A percentile compares a stretch with the other conserved stretches of the same genome.
These are phyloP conservation scores for Rhododendron ferrugineum DNA, from an alignment of 148 eudicot species.

Conservation along the genomic window DNA sequence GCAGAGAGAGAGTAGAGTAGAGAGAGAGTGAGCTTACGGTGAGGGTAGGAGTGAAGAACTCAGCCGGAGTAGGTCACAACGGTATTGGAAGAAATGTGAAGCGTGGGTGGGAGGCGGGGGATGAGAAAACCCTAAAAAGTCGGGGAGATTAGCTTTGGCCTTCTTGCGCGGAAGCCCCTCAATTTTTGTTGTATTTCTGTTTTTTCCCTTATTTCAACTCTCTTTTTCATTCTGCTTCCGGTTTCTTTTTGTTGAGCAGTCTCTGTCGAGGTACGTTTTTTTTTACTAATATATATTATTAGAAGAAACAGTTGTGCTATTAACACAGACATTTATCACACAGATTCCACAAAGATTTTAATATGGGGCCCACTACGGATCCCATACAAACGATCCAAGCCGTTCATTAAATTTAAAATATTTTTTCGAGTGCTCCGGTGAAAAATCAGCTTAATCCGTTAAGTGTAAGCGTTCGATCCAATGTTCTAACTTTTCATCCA, in stretches of 20 bases:
- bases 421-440: fast-evolving
- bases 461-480: no score
- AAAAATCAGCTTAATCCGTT: no score
- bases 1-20: not conserved
- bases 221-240: not conserved
- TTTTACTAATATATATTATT: no score
- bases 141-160: slow-evolving; percentile 1
- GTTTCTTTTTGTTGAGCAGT: no score
- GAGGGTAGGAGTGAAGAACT: not conserved
- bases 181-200: not conserved
- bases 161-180: not conserved
- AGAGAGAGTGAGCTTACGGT: slow-evolving; percentile 7
- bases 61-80: not conserved
- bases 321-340: no score
- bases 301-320: no score
- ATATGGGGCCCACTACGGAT: no score
- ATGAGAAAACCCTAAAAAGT: slow-evolving; percentile 12
- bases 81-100: not conserved
- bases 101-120: not conserved
- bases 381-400: no score
- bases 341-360: no score
- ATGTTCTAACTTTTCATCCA: no score
- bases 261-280: no score
- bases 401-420: no score
- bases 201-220: not conserved